phyloP scores from a whole-genome alignment of 2,329 filamentous ascomycete genomes.

The Ophiostoma australiae region DNA sequence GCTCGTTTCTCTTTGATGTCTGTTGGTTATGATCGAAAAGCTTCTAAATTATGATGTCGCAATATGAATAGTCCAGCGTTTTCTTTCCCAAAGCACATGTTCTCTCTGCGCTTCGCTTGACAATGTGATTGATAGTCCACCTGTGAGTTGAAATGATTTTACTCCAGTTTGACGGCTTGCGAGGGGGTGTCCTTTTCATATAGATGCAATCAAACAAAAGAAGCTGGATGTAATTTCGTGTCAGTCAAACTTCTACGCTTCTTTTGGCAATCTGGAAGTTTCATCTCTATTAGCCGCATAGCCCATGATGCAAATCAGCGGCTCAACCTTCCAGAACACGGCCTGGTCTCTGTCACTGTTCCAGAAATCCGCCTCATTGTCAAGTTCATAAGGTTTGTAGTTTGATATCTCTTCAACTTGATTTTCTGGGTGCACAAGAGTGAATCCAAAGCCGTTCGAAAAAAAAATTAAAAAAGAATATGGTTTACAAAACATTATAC shows the following conservation, averaged over 20 bases:
- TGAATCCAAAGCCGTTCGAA: too few relatives aligned
- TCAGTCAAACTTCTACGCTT: not conserved
- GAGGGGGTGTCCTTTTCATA: not conserved
- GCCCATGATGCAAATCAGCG: not conserved
- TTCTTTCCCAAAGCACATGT: not conserved
- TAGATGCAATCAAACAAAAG: not conserved
- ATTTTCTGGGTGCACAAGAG: too few relatives aligned
- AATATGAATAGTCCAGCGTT: not conserved
- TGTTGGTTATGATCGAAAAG: not conserved
- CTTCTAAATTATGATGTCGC: not conserved
- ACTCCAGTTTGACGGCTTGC: fast-evolving
- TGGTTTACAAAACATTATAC: too few relatives aligned
- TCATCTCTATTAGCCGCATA: not conserved
- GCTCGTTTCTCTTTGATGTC: not conserved
- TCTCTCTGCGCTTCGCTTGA: too few relatives aligned
- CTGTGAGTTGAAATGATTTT: not conserved
- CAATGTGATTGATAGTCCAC: too few relatives aligned
- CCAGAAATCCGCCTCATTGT: not conserved
- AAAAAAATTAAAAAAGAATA: too few relatives aligned
- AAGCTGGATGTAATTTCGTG: not conserved
- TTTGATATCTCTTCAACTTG: too few relatives aligned
- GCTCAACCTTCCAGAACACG: not conserved
- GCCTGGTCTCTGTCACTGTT: not conserved
- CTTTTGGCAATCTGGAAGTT: not conserved
- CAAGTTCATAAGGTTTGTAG: not conserved